Conservation (phyloP, 2,329 filamentous ascomycete genomes). For the Pseudogymnoascus sp. region DNA sequence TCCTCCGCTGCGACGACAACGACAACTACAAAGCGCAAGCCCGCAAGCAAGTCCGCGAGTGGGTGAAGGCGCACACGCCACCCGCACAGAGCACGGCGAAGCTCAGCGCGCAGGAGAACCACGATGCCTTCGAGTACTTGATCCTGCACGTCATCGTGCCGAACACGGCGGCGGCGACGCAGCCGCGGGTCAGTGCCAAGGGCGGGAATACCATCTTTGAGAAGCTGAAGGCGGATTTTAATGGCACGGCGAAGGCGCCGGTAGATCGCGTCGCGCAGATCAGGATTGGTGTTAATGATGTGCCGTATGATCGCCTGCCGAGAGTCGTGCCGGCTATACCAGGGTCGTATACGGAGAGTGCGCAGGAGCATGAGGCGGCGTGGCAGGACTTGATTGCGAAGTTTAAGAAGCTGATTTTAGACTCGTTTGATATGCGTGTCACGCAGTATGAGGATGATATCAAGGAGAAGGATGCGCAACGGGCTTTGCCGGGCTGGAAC, state of each 20-base stretch:
- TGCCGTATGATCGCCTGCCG: constrained; percentile 56
- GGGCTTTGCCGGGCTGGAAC: constrained; percentile 89
- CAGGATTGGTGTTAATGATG: constrained; percentile 63
- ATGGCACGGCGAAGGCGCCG: constrained; percentile 62
- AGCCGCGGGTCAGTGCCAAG: constrained; percentile 57
- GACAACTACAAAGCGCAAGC: constrained; percentile 81
- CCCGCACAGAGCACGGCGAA: constrained; percentile 46
- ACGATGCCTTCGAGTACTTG: constrained; percentile 94
- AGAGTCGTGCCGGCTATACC: constrained; percentile 56
- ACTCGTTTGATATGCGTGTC: constrained; percentile 84
- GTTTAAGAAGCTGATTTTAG: constrained; percentile 77
- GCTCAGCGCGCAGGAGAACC: constrained; percentile 70
- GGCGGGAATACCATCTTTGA: constrained; percentile 78
- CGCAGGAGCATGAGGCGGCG: constrained; percentile 70
- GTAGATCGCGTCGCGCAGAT: constrained; percentile 80
- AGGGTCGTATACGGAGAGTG: constrained; percentile 58
- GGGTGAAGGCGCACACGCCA: constrained; percentile 72
- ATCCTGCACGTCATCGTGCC: constrained; percentile 88
- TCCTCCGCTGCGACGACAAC: constrained; percentile 91
- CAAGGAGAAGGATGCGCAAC: constrained; percentile 82
- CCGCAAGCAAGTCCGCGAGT: constrained; percentile 74
- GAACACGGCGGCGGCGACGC: constrained; percentile 71
- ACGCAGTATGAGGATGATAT: constrained; percentile 96
- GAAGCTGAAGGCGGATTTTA: constrained; percentile 86
- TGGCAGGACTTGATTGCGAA: constrained; percentile 81